These are phyloP conservation scores for Phytomonas sp. DNA, from an alignment of 208 protist species.

Conservation along the genomic window DNA sequence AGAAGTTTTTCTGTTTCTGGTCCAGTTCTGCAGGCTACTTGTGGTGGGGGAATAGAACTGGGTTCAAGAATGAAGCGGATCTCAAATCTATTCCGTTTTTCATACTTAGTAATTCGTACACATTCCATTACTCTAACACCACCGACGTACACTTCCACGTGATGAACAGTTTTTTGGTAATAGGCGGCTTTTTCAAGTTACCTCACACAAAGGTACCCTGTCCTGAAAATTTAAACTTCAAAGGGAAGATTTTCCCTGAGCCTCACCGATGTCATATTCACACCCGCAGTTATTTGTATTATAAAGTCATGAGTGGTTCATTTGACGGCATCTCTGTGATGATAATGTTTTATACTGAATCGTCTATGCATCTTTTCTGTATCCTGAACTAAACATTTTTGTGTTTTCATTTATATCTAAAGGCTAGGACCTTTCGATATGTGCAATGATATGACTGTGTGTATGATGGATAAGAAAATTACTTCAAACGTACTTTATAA, in stretches of 20 bases:
- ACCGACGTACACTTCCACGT: constrained; percentile 85
- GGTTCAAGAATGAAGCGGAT: background rate
- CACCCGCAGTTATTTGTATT: constrained; percentile 60
- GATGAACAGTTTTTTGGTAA: constrained; percentile 56
- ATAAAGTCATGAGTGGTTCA: constrained; percentile 71
- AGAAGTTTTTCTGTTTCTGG: background rate
- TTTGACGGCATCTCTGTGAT: constrained; percentile 75
- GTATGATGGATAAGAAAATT: constrained; percentile 33
- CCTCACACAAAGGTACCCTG: constrained; percentile 28
- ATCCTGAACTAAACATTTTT: constrained; percentile 19
- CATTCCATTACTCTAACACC: constrained; percentile 59
- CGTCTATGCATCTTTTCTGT: constrained; percentile 32
- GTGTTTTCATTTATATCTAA: constrained; percentile 76
- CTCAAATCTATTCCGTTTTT: background rate
- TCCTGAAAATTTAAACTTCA: constrained; percentile 66
- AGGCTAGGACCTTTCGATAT: constrained; percentile 27
- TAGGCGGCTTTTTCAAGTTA: constrained; percentile 64
- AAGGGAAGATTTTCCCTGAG: constrained; percentile 57
- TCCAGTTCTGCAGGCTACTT: background rate
- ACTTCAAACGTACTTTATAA: constrained; percentile 37
- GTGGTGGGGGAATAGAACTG: constrained; percentile 4
- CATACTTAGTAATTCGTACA: constrained; percentile 18
- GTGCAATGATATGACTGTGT: constrained; percentile 58
- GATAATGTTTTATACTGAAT: constrained; percentile 28
- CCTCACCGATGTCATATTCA: constrained; percentile 86